These are phyloP conservation scores for Purshia tridentata DNA, from an alignment of 306 rosid species.

Conservation along the genomic window DNA sequence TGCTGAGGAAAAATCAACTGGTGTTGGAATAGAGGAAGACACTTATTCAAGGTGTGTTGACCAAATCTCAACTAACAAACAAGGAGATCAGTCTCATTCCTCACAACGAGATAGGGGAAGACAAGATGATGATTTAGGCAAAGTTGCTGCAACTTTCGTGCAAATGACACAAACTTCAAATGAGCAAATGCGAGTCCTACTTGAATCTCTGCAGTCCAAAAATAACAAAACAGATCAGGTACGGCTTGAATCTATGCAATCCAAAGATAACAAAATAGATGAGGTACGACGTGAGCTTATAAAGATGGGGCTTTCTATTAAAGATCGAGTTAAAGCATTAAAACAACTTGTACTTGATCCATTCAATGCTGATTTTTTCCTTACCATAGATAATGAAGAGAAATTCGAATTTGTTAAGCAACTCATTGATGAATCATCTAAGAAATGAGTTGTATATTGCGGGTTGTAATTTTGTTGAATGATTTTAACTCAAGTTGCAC, in stretches of 20 bases:
- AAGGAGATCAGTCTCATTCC: not conserved
- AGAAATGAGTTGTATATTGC: not conserved
- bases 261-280: constrained; percentile 1
- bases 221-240: not conserved
- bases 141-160: constrained; percentile 3
- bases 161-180: constrained; percentile 10
- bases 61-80: constrained; percentile 7
- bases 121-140: not conserved
- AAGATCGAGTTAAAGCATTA: constrained; percentile 11
- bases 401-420: constrained; percentile 19
- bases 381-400: constrained; percentile 13
- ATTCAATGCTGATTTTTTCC: constrained; percentile 17
- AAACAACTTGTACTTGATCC: constrained; percentile 1
- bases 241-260: not conserved
- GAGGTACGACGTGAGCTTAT: constrained; percentile 1
- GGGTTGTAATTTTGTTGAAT: not conserved
- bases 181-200: constrained; percentile 5
- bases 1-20: not conserved
- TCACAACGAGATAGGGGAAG: not conserved
- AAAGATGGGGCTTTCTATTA: constrained; percentile 9
- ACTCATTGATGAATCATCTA: constrained; percentile 20
- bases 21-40: constrained; percentile 8
- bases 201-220: constrained; percentile 1
- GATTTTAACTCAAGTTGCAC: not conserved
- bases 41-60: constrained; percentile 1